phyloP scores from a whole-genome alignment of 352 stramenopile genomes.

The Plasmopara viticola region DNA sequence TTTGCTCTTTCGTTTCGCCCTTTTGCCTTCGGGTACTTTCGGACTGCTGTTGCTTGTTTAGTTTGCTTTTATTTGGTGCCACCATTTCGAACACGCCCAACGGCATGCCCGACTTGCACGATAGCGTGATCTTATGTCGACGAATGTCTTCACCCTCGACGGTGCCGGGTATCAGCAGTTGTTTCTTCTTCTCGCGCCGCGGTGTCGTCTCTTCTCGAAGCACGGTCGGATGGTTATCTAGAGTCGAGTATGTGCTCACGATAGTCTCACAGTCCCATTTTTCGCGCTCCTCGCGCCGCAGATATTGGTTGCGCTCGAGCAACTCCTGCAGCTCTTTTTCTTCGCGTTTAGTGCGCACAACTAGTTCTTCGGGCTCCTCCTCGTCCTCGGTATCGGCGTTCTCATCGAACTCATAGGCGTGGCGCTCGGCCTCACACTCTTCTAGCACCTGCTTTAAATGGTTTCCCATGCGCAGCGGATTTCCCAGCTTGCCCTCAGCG shows the following conservation, averaged over 20 bases:
- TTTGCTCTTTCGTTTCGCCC: constrained; percentile 90
- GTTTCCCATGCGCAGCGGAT: constrained; percentile 64
- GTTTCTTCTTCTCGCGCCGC: constrained; percentile 83
- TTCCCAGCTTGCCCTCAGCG: constrained; percentile 71
- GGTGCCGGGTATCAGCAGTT: constrained; percentile 12
- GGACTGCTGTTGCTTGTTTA: constrained; percentile 20
- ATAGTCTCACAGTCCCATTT: constrained; percentile 97
- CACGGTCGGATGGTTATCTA: constrained; percentile 96
- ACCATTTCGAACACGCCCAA: constrained; percentile 83
- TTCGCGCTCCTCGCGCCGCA: constrained; percentile 53
- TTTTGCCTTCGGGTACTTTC: constrained; percentile 36
- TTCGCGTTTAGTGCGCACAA: constrained; percentile 24
- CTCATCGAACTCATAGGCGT: constrained; percentile 52
- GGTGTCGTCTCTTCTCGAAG: constrained; percentile 62
- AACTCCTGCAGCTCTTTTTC: constrained; percentile 40
- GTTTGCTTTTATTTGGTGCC: constrained; percentile 14
- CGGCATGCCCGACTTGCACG: constrained; percentile 93
- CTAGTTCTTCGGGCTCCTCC: constrained; percentile 27
- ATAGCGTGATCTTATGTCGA: constrained; percentile 80
- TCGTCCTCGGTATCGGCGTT: constrained; percentile 36
- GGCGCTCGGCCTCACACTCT: constrained; percentile 52
- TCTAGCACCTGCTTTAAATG: constrained; percentile 66
- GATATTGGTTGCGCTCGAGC: constrained; percentile 57
- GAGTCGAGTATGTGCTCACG: constrained; percentile 96
- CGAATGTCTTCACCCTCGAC: constrained; percentile 29